phyloP scores from a whole-genome alignment of 176 grass and related monocot species.

The Saccharum spontaneum region DNA sequence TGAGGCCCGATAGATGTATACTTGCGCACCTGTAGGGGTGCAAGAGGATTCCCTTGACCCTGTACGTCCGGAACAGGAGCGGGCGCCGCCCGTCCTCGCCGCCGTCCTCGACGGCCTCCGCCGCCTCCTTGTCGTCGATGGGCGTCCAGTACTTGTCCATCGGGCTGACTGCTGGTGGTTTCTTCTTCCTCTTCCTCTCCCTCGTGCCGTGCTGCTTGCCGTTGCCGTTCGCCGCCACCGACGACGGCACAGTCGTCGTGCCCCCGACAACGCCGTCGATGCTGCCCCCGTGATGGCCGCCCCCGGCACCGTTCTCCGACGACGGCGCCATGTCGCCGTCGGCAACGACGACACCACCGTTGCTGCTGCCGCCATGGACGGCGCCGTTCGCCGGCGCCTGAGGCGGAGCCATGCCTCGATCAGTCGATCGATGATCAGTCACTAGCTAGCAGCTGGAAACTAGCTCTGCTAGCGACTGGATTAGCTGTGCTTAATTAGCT shows the following conservation, averaged over 20 bases:
- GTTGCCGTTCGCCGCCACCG: conserved; percentile 4
- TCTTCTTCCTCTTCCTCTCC: neutral
- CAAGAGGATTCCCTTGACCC: conserved; percentile 42
- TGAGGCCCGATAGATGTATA: too few species aligned
- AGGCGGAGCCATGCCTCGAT: conserved; percentile 25
- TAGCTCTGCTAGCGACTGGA: neutral
- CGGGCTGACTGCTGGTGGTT: neutral
- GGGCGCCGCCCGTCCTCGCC: conserved; percentile 47
- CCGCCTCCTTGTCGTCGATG: conserved; percentile 31
- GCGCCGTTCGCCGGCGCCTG: conserved; percentile 19
- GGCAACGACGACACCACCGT: neutral
- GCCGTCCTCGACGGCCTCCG: conserved; percentile 12
- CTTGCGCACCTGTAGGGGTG: conserved; percentile 34
- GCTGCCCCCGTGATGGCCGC: neutral
- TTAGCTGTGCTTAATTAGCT: neutral
- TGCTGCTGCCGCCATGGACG: neutral
- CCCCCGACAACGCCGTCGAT: neutral
- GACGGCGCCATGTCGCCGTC: neutral
- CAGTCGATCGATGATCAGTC: neutral
- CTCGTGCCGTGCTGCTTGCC: neutral
- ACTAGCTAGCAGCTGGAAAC: neutral
- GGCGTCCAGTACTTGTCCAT: conserved; percentile 51
- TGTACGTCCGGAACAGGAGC: conserved; percentile 52
- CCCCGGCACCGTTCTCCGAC: neutral
- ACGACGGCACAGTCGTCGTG: neutral